phyloP scores from a whole-genome alignment of 2,329 filamentous ascomycete species.

The Epichloe gansuensis region DNA sequence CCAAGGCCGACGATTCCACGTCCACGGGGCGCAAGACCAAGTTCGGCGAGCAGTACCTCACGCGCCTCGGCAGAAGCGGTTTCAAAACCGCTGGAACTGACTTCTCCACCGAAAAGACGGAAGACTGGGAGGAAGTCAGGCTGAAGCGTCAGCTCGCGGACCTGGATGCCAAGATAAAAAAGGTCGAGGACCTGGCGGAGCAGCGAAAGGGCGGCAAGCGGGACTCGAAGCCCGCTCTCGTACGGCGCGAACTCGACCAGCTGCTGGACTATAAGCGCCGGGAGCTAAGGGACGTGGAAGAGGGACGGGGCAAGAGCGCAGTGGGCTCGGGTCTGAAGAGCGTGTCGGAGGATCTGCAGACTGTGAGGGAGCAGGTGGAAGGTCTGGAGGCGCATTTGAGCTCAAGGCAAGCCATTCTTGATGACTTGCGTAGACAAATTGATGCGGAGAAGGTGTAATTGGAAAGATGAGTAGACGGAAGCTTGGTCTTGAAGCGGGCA shows the following conservation, averaged over 20 bases:
- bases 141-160: constrained; percentile 86
- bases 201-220: constrained; percentile 50
- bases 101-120: constrained; percentile 72
- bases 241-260: constrained; percentile 90
- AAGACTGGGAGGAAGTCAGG: constrained; percentile 96
- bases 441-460: constrained; percentile 58
- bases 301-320: constrained; percentile 54
- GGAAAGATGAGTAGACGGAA: not conserved
- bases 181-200: constrained; percentile 63
- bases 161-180: constrained; percentile 74
- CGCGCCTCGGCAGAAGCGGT: constrained; percentile 69
- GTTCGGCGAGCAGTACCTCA: constrained; percentile 94
- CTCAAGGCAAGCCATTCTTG: constrained; percentile 61
- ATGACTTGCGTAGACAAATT: constrained; percentile 67
- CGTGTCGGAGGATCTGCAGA: constrained; percentile 72
- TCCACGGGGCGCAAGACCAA: constrained; percentile 84
- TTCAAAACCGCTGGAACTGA: constrained; percentile 81
- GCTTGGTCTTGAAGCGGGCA: not conserved
- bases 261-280: constrained; percentile 88
- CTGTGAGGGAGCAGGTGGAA: constrained; percentile 89
- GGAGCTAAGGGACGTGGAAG: constrained; percentile 62
- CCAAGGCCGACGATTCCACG: constrained; percentile 66
- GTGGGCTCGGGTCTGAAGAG: constrained; percentile 62
- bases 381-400: constrained; percentile 73
- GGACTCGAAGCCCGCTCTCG: constrained; percentile 73